These are phyloP conservation scores for Nitzschia putrida DNA, from an alignment of 108 stramenopile genomes.

Conservation along the genomic window DNA sequence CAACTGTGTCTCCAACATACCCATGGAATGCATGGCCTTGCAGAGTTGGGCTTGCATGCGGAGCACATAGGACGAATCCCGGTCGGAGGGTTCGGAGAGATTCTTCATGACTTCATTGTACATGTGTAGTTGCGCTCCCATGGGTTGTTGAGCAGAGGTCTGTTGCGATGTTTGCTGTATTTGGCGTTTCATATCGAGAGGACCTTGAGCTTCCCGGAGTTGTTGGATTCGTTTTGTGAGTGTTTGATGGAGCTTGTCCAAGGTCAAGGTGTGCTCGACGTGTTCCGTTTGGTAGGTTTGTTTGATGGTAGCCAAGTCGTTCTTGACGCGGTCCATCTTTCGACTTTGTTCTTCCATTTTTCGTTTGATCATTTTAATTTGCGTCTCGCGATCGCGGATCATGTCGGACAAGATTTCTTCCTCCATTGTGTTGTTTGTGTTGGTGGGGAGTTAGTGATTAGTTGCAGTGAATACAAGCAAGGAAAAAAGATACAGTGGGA, in stretches of 20 bases:
- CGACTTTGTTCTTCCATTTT: slow-evolving; percentile 33
- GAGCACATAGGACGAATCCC: slow-evolving; percentile 65
- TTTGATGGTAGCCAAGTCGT: slow-evolving; percentile 13
- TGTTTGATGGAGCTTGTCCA: slow-evolving; percentile 14
- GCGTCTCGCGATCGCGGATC: slow-evolving; percentile 55
- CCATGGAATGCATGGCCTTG: slow-evolving; percentile 81
- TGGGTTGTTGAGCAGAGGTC: not conserved
- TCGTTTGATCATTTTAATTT: slow-evolving; percentile 39
- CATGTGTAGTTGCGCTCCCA: slow-evolving; percentile 19
- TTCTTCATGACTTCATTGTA: slow-evolving; percentile 43
- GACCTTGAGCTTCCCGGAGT: slow-evolving; percentile 25
- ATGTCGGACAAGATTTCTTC: slow-evolving; percentile 53
- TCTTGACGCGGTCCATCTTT: slow-evolving; percentile 23
- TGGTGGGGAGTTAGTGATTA: not conserved
- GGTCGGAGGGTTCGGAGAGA: slow-evolving; percentile 13
- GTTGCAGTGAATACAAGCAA: not conserved
- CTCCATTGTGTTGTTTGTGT: slow-evolving; percentile 34
- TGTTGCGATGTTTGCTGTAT: slow-evolving; percentile 20
- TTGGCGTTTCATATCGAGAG: slow-evolving; percentile 34
- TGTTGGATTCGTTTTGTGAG: slow-evolving; percentile 7
- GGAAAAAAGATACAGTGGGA: not conserved
- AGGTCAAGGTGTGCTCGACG: slow-evolving; percentile 25
- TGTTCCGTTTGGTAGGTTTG: slow-evolving; percentile 11
- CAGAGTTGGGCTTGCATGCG: slow-evolving; percentile 83
- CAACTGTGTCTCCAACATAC: slow-evolving; percentile 78